phyloP scores from a whole-genome alignment of 1,284 basidiomycete genomes.

The Cryptococcus depauperatus region DNA sequence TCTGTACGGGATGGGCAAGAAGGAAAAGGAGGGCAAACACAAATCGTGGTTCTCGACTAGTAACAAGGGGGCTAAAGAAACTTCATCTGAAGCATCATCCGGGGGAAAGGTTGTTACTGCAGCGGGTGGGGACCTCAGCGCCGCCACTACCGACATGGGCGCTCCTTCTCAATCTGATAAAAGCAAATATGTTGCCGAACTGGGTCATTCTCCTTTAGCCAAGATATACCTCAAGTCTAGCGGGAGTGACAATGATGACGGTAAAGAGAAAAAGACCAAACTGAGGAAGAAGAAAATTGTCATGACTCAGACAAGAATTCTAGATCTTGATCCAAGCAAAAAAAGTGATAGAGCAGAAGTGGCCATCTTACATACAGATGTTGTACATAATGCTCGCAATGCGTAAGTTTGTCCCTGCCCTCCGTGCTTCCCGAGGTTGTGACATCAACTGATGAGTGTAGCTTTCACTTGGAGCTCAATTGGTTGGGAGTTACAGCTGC shows the following conservation, averaged over 20 bases:
- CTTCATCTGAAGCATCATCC: background rate
- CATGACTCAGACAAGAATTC: constrained; percentile 75
- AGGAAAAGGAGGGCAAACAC: constrained; percentile 20
- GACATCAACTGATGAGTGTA: constrained; percentile 6
- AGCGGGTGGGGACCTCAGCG: background rate
- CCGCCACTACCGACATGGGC: background rate
- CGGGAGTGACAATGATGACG: constrained; percentile 21
- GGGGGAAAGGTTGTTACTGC: background rate
- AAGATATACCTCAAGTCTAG: constrained; percentile 2
- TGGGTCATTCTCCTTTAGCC: background rate
- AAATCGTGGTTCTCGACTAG: constrained; percentile 28
- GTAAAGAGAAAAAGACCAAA: background rate
- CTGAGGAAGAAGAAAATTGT: constrained; percentile 57
- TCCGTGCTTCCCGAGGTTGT: background rate
- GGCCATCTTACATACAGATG: constrained; percentile 79
- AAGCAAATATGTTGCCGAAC: background rate
- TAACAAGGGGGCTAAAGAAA: background rate
- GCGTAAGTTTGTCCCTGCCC: constrained; percentile 46
- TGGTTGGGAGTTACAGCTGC: constrained; percentile 96
- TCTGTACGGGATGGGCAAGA: background rate
- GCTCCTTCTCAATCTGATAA: background rate
- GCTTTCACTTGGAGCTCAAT: constrained; percentile 89
- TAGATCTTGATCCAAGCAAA: constrained; percentile 73
- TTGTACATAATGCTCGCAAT: constrained; percentile 81
- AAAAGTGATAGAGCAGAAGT: constrained; percentile 79